A percentile compares a stretch with the other conserved stretches of the same genome.
phyloP scores from a whole-genome alignment of 768 basidiomycete species.

The Boletus huronensis region DNA sequence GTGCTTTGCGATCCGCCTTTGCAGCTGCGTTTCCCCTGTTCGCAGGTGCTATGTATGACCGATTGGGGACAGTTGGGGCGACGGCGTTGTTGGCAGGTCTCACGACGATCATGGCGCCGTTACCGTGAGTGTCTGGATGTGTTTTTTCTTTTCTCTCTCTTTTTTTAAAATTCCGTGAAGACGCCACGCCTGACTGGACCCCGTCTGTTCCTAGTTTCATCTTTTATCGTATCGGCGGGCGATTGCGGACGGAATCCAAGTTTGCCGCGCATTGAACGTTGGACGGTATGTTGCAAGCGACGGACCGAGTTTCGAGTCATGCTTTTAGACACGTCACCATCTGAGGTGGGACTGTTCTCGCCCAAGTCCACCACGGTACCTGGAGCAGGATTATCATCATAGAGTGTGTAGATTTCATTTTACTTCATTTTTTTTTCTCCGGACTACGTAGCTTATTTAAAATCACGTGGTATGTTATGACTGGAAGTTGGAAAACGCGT shows the following conservation, averaged over 20 bases:
- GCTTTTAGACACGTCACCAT: no score
- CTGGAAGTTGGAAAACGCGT: neutral
- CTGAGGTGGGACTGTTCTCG: no score
- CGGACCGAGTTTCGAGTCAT: neutral
- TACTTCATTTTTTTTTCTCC: neutral
- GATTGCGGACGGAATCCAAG: constrained; percentile 40
- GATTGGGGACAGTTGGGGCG: constrained; percentile 65
- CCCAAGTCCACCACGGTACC: no score
- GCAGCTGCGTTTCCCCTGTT: constrained; percentile 53
- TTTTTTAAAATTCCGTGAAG: neutral
- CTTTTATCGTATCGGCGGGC: constrained; percentile 45
- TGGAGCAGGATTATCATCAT: neutral
- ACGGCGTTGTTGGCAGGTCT: constrained; percentile 69
- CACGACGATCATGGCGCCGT: constrained; percentile 55
- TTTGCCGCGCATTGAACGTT: constrained; percentile 34
- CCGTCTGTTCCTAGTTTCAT: constrained; percentile 37
- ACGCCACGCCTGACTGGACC: neutral
- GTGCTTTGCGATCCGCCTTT: constrained; percentile 44
- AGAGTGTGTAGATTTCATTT: neutral
- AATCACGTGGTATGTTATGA: neutral
- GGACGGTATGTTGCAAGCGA: neutral
- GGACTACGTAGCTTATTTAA: neutral
- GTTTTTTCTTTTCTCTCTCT: neutral
- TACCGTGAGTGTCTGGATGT: constrained; percentile 43
- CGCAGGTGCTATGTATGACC: constrained; percentile 47